Base-by-base conservation (phyloP, 129 eudicot genomes). In the Solidago caesia region DNA sequence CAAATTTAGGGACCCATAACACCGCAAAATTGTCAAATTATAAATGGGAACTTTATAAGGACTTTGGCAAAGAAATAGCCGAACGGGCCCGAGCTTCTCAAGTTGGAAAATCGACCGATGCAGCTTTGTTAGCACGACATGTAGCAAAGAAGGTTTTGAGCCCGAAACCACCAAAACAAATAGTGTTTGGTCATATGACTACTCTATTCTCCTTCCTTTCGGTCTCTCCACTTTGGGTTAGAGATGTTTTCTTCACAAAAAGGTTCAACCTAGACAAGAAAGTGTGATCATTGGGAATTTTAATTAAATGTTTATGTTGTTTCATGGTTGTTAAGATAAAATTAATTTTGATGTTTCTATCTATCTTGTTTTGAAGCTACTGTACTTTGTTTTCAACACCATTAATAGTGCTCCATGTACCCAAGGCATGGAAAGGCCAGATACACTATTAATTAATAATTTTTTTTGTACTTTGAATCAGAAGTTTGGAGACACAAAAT, bases 1-100 rank as follows among this genome's bases (percentile, higher is more conserved):
- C 96, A 15, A 87, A 77, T 55, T 80, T 90, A 39, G 96, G 94
- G 75, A 82, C 72, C 52, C 79, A 82, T 47, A 65, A 76, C 64
- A 13, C 57, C 2, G 88, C 76, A 53, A 78, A 74, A 73, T 79
- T 90, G 75, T 73, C 72, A 0, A 73, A 79, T 42, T 80, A 72
- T 44, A 90, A 88, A 6, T 90, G 96, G 96, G 85, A 85, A 67
- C 77, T 90, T 46, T 90, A 90, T 71, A 70, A 61, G 57, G 84
- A 80, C 42, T 90, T 85, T 52, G 80, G 83, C 57, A 81, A 90
- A 27, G 82, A 80, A 0, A 90, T 90, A 59, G 86, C 78, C 0
- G 88, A 87, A 49, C 81, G 94, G 0, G 96, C 96, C 7, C 72
- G 73, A 52, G 93, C 93, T 44, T 90, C 96, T 0, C 96, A 90